Percentiles rank a stretch among this genome's conserved stretches.
Evolutionary conservation across 1,139 yeast genomes (phyloP).

Genomic region (Casaregolazyma suthepensis): DNA sequence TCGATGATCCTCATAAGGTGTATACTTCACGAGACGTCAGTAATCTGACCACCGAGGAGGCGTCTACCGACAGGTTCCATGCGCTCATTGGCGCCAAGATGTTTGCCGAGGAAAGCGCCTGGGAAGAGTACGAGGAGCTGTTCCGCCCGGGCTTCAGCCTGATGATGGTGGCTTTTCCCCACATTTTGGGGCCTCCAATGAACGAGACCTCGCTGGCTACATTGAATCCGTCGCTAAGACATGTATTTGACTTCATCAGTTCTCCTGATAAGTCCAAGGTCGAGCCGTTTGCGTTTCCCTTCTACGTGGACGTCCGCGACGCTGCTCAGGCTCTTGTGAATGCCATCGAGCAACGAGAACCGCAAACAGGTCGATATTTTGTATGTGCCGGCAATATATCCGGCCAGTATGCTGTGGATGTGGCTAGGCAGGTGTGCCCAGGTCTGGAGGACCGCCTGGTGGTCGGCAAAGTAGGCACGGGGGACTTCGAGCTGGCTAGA

Average conservation of each 20-base stretch:
- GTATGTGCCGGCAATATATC: slow-evolving; percentile 22
- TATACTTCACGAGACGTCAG: slow-evolving; percentile 21
- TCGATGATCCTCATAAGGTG: slow-evolving; percentile 20
- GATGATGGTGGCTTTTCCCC: slow-evolving; percentile 19
- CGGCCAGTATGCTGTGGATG: slow-evolving; percentile 21
- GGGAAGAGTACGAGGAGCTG: slow-evolving; percentile 20
- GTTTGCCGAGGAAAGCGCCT: slow-evolving; percentile 23
- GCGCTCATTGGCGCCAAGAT: slow-evolving; percentile 19
- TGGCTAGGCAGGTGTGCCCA: slow-evolving; percentile 17
- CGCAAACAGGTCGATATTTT: slow-evolving; percentile 22
- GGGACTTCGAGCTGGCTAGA: slow-evolving; percentile 17
- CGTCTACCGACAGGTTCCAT: slow-evolving; percentile 15
- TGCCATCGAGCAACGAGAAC: slow-evolving; percentile 18
- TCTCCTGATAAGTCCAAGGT: slow-evolving; percentile 2
- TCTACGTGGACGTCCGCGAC: slow-evolving; percentile 24
- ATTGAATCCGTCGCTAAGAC: slow-evolving; percentile 6
- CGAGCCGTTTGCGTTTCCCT: slow-evolving; percentile 19
- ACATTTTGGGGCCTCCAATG: slow-evolving; percentile 23
- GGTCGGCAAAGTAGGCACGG: slow-evolving; percentile 17
- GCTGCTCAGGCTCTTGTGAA: slow-evolving; percentile 21
- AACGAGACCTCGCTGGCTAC: slow-evolving; percentile 9
- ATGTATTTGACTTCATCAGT: slow-evolving; percentile 3
- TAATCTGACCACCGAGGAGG: slow-evolving; percentile 20
- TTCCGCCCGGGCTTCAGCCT: slow-evolving; percentile 14
- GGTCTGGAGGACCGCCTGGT: slow-evolving; percentile 14